Evolutionary conservation across 805 yeast species (phyloP), one percentile per base, ranked within the genome.

Genomic region (Teunomyces aglyptinius): DNA sequence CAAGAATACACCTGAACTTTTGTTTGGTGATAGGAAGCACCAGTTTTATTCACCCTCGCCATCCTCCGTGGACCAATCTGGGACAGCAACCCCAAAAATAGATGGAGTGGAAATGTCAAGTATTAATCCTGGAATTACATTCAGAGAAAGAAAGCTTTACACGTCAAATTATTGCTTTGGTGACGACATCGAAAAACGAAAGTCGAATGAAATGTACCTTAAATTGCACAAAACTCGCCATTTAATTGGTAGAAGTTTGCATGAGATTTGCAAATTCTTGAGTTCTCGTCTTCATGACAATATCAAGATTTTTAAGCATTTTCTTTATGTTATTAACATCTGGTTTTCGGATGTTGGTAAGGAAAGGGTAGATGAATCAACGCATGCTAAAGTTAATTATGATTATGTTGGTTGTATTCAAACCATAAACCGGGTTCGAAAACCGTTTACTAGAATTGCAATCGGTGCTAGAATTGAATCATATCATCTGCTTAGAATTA

Each of bases 341-440:
- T 94, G 95, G 89, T 83, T 85, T 54, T 73, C 85, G 20, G 94
- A 89, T 58, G 85, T 85, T 20, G 96, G 96, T 1, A 76, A 80
- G 46, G 95, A 88, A 53, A 69, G 85, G 10, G 64, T 84, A 0
- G 75, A 83, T 42, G 82, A 76, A 35, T 68, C 76, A 3, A 79
- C 82, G 48, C 83, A 81, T 38, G 78, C 83, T 4, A 68, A 70
- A 31, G 70, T 84, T 28, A 80, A 80, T 40, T 79, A 82, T 48
- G 71, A 75, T 0, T 82, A 78, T 56, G 71, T 85, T 45, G 78
- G 77, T 38, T 75, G 77, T 32, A 70, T 82, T 7, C 91, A 86
- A 57, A 71, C 79, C n/a, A 67, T 87, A 4, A 77, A 85, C 4
- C 82, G 86, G 38, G 63, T 81, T 16, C 68, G 81, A 5, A 82